Base-by-base conservation (phyloP, 1,284 basidiomycete species). In the Cerrena zonata region DNA sequence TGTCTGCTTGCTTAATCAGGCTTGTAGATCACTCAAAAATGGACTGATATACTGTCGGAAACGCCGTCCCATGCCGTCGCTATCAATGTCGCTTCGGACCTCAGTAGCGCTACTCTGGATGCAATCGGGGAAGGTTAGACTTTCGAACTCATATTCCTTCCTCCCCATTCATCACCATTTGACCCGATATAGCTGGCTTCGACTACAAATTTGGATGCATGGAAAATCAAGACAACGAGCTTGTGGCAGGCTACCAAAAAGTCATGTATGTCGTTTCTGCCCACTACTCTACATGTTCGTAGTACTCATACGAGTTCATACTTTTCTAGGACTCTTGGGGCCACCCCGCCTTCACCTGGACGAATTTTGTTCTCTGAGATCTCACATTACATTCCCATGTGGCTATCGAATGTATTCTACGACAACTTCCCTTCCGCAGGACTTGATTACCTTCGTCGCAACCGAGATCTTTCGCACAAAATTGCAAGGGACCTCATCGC, bases 401-500 rank as follows among this genome's bases (percentile, higher is more conserved):
- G 45, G 5, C 23, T 77, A 3, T 62, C 75, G 13, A 65, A 73
- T 45, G 65, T 65, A 50, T 25, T 77, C 19, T 59, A 60, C 12
- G 65, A 74, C 34, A 50, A 69, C 39, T 43, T 67, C 2, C 68
- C 74, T 1, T 65, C 65, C 36, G 63, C 65, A 44, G 66, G 72
- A 18, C 61, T 78, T 12, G 51, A 65, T 27, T 62, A 62, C 48
- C 58, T 67, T 10, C 71, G 70, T 7, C 59, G 65, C 21, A 69
- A 69, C 25, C 66, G 67, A n/a, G 57, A 56, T 11, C 56, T 73
- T 1, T 69, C 75, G 7, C 70, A 65, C 38, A 57, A 65, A 24
- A 58, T 79, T 45, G 72, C 77, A 0, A 67, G 64, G 50, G 65
- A 69, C n/a, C 60, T 78, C 19, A 61, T 76, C 30, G 60, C 65